Evolutionary conservation across 108 stramenopile species (phyloP), one percentile per base, ranked within the genome.

Genomic region (Skeletonema tropicum): DNA sequence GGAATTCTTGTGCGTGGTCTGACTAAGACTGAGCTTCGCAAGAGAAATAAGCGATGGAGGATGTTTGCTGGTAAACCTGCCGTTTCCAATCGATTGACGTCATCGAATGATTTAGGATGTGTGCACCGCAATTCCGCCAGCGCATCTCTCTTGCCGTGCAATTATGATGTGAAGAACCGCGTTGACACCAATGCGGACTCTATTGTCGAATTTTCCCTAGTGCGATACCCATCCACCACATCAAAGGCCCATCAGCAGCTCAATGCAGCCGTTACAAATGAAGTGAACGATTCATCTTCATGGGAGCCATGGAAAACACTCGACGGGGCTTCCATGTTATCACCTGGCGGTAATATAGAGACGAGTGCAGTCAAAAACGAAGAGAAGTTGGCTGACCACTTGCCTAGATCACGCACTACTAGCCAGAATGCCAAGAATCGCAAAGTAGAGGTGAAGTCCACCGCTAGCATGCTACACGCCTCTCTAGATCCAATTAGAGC

Each of bases 1-100:
- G 90, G 90, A 3, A 64, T 86, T 23, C 60, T 91, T 60, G 63
- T 80, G 35, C 79, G 76, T 38, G 82, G 75, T 14, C 49, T 62
- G 9, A 79, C 78, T 25, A 68, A 68, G 39, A 63, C 62, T 15
- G 75, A 81, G 42, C 49, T 49, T 59, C 69, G 65, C 21, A 70
- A 62, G 57, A 61, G 35, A 21, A 61, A 30, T 60, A 23, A 57
- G 17, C 60, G 74, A 7, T 61, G 66, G 72, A 35, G 49, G 63
- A n/a, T 46, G 0, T 66, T 57, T 57, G 57, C 30, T 3, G 68
- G 13, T 26, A 49, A 62, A 65, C 30, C 61, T 17, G 32, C 33
- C 3, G 61, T 39, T 64, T 33, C 2, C 9, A 68, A 52, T 21
- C 19, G 38, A 9, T 29, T 41, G 36, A 13, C 30, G 4, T 5